Conservation (phyloP, 345 rosid genomes). For the Eucalyptus melliodora region DNA sequence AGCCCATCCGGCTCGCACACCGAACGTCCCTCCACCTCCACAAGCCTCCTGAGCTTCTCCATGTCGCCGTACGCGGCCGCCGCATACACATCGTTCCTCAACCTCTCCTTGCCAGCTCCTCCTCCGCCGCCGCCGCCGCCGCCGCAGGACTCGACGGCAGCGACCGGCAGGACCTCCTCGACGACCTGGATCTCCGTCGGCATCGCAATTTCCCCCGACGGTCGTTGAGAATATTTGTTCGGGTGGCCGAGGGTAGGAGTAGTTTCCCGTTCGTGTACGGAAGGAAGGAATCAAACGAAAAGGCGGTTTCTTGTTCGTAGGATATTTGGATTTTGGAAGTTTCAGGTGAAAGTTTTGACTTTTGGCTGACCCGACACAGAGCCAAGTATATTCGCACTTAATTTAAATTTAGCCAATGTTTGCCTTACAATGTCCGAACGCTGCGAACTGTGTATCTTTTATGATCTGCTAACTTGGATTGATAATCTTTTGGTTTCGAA, state of each 20-base stretch:
- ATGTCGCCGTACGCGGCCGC: conserved; percentile 97
- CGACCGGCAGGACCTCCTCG: conserved; percentile 31
- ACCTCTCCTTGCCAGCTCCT: conserved; percentile 18
- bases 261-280: neutral
- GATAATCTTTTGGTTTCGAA: neutral
- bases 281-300: neutral
- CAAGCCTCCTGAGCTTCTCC: conserved; percentile 94
- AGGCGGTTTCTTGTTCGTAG: neutral
- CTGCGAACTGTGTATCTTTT: neutral
- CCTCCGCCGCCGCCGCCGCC: neutral
- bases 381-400: neutral
- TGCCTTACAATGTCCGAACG: neutral
- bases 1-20: conserved; percentile 73
- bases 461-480: neutral
- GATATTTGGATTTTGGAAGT: neutral
- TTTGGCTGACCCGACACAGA: neutral
- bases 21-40: conserved; percentile 77
- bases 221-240: neutral
- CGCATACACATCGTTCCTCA: conserved; percentile 71
- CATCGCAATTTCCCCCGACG: conserved; percentile 13
- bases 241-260: neutral
- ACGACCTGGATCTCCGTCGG: conserved; percentile 95
- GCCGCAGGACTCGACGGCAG: neutral
- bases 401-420: neutral
- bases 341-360: neutral